Base-by-base conservation (phyloP, 148 eudicot species). In the Rhododendron ovatum region DNA sequence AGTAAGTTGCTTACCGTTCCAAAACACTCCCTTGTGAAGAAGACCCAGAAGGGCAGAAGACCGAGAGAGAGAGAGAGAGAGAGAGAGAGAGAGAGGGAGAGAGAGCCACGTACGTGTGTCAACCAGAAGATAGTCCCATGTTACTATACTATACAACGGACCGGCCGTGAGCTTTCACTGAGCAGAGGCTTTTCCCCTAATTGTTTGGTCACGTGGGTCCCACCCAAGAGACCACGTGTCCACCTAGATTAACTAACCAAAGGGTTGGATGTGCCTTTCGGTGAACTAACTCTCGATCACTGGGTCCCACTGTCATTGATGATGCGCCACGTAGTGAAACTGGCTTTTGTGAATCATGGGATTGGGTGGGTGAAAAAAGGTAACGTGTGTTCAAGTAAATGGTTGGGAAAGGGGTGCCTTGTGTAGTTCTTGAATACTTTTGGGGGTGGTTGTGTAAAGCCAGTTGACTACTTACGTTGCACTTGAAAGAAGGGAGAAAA, bases 1-100 rank as follows among this genome's bases (percentile, higher is more conserved):
- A 71, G 59, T 79, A 33, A 81, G 89, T 85, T 85, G 85, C 89
- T 88, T 85, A 81, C 85, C 85, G 86, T 75, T 43, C 48, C 85
- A 57, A 88, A 88, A 78, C 84, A 80, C 33, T 67, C 9, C 41
- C 74, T 47, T 78, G 45, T 47, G 59, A 22, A 55, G 61, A 55
- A 43, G 80, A 33, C 14, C 33, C 22, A 67, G 14, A 33, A 39
- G 28, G 22, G 53, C 7, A 35, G 53, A 47, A 69, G 85, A 59
- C 47, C 45, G 5, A 74, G 35, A 6, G 28, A 9, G 78, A 15
- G 81, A 59, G 5, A 74, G 35, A 6, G 28, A 9, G 78, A 15
- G 81, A 59, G 15, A 30, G 5, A 74, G 35, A 6, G 28, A 9
- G 78, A 15, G 81, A 59, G 39, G 37, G 47, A 55, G 53, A 59